Evolutionary conservation across 179 eudicot species (phyloP).

Genomic region (Beta corolliflora): DNA sequence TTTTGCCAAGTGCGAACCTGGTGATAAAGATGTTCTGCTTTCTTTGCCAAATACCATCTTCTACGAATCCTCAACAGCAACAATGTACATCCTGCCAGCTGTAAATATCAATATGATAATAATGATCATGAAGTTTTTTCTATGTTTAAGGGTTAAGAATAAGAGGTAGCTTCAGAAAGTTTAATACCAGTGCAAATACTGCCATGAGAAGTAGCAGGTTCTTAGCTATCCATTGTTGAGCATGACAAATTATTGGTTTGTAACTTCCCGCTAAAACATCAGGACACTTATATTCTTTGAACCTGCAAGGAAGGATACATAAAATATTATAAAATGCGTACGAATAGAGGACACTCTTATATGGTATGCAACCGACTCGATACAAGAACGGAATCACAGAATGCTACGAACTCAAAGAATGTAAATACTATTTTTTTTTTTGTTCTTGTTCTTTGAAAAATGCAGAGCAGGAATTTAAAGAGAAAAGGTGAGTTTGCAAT

Average conservation of each 20-base stretch:
- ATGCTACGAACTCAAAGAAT: not conserved
- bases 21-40: conserved; percentile 82
- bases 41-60: conserved; percentile 56
- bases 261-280: conserved; percentile 58
- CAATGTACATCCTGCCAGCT: conserved; percentile 61
- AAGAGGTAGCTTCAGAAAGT: conserved; percentile 28
- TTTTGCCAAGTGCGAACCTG: conserved; percentile 49
- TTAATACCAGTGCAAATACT: conserved; percentile 66
- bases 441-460: no score
- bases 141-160: conserved; percentile 30
- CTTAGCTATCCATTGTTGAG: conserved; percentile 61
- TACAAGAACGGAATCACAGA: not conserved
- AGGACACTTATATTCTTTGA: conserved; percentile 77
- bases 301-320: conserved; percentile 42
- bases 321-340: not conserved
- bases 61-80: conserved; percentile 50
- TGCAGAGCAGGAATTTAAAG: no score
- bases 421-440: no score
- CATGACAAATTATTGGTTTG: conserved; percentile 55
- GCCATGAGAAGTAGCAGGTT: conserved; percentile 53
- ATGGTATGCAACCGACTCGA: no score
- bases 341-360: not conserved
- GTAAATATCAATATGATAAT: conserved; percentile 53
- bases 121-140: conserved; percentile 32
- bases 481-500: no score